Evolutionary conservation across 345 rosid genomes (phyloP).

Genomic region (Odontarrhena argentea): DNA sequence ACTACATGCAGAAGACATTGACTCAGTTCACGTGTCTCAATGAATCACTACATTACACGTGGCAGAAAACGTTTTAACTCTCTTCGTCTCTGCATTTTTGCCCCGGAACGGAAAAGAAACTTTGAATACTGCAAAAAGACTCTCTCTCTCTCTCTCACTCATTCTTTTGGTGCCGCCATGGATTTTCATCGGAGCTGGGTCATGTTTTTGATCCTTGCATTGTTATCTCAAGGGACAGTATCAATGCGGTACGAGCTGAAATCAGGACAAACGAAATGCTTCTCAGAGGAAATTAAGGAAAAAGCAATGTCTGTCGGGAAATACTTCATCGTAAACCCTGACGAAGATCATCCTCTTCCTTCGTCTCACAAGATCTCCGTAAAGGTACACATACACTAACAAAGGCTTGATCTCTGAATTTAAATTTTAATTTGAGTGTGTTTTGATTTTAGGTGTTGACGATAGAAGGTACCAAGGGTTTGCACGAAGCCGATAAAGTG

Average conservation of each 20-base stretch:
- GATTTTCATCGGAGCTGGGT: conserved; percentile 21
- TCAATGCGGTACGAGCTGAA: conserved; percentile 70
- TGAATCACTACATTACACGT: conserved; percentile 46
- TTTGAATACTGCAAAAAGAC: not conserved
- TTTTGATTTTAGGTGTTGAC: conserved; percentile 56
- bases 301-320: conserved; percentile 78
- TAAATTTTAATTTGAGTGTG: not conserved
- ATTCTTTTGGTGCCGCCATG: conserved; percentile 18
- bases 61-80: conserved; percentile 17
- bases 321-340: conserved; percentile 69
- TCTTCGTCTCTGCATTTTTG: not conserved
- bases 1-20: too few species aligned
- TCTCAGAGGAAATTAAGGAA: conserved; percentile 71
- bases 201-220: conserved; percentile 34
- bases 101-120: conserved; percentile 20
- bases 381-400: conserved; percentile 37
- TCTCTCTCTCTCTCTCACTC: conserved; percentile 6
- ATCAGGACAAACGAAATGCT: conserved; percentile 74
- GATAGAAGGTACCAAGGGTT: conserved; percentile 48
- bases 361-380: conserved; percentile 64
- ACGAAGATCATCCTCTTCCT: conserved; percentile 66
- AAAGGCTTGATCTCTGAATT: not conserved
- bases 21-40: conserved; percentile 37
- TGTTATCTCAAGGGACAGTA: conserved; percentile 42
- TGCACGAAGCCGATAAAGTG: conserved; percentile 60